Conservation (phyloP, 495 filamentous ascomycete genomes). For the Clohesyomyces aquaticus region DNA sequence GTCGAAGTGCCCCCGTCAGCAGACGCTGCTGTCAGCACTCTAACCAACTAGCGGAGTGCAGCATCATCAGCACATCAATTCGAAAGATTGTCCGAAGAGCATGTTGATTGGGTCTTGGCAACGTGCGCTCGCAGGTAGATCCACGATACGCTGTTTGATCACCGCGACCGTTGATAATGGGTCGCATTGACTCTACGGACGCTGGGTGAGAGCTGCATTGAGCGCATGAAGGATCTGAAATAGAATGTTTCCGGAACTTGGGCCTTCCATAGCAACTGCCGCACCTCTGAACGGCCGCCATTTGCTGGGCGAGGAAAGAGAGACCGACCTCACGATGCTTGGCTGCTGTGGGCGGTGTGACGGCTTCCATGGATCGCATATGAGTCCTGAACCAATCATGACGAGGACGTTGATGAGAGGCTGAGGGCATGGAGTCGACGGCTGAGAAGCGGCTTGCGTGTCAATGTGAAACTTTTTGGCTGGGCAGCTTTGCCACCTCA, state of each 20-base stretch:
- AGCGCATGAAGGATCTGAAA: slow-evolving; percentile 32
- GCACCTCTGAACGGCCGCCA: slow-evolving; percentile 6
- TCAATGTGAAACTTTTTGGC: slow-evolving; percentile 12
- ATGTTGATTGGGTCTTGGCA: slow-evolving; percentile 5
- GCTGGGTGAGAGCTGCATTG: slow-evolving; percentile 11
- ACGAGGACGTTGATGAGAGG: not conserved
- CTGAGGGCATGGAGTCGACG: slow-evolving; percentile 9
- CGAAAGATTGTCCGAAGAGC: not conserved
- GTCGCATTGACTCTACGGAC: not conserved
- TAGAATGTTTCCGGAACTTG: slow-evolving; percentile 29
- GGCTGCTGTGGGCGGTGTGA: slow-evolving; percentile 33
- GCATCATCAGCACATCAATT: slow-evolving; percentile 11
- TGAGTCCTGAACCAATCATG: slow-evolving; percentile 16
- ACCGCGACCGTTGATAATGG: slow-evolving; percentile 18
- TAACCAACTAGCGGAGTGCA: not conserved
- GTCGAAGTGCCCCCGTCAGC: not conserved
- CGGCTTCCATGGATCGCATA: slow-evolving; percentile 18
- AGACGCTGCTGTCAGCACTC: slow-evolving; percentile 15
- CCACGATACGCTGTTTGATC: slow-evolving; percentile 26
- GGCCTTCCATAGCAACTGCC: slow-evolving; percentile 35
- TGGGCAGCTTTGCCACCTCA: slow-evolving; percentile 25
- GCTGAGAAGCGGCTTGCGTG: slow-evolving; percentile 27
- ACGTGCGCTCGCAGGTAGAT: slow-evolving; percentile 13
- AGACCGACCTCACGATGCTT: slow-evolving; percentile 3
- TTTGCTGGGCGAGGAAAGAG: not conserved